phyloP scores from a whole-genome alignment of 2,329 filamentous ascomycete genomes.

The Fusarium scirpi region DNA sequence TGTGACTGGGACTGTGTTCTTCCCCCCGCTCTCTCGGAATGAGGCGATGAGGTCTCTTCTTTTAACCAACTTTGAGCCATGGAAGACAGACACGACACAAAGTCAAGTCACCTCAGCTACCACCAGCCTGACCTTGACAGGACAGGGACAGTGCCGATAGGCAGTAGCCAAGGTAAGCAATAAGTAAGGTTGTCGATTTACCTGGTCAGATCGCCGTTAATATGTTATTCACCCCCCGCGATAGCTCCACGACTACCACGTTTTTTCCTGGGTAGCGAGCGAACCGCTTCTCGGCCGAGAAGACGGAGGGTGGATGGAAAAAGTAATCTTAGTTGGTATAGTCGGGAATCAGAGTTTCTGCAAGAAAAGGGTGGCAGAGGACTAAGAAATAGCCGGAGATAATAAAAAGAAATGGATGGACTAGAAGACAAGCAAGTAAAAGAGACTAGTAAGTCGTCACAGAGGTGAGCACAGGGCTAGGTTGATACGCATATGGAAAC shows the following conservation, averaged over 20 bases:
- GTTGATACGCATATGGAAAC: conserved; percentile 31
- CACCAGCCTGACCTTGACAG: not conserved
- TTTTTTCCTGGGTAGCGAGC: conserved; percentile 10
- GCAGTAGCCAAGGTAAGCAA: conserved; percentile 1
- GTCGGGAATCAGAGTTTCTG: conserved; percentile 27
- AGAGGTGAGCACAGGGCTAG: conserved; percentile 33
- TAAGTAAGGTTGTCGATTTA: conserved; percentile 16
- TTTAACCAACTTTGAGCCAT: conserved; percentile 42
- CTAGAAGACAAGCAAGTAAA: conserved; percentile 22
- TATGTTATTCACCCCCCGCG: conserved; percentile 12
- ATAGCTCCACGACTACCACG: conserved; percentile 29
- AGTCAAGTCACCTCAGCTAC: not conserved
- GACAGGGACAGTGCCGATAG: not conserved
- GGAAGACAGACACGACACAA: conserved; percentile 3
- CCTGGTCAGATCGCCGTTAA: conserved; percentile 24
- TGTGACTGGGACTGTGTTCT: conserved; percentile 10
- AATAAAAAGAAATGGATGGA: conserved; percentile 26
- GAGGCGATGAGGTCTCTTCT: conserved; percentile 40
- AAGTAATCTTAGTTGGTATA: conserved; percentile 19
- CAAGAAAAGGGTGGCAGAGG: conserved; percentile 23
- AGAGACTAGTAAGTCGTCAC: conserved; percentile 21
- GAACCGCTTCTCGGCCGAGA: conserved; percentile 36
- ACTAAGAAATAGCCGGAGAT: conserved; percentile 25
- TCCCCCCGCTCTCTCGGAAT: conserved; percentile 25
- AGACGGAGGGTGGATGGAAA: conserved; percentile 22